Base-by-base conservation (phyloP, 768 basidiomycete genomes). In the Russula foetens region DNA sequence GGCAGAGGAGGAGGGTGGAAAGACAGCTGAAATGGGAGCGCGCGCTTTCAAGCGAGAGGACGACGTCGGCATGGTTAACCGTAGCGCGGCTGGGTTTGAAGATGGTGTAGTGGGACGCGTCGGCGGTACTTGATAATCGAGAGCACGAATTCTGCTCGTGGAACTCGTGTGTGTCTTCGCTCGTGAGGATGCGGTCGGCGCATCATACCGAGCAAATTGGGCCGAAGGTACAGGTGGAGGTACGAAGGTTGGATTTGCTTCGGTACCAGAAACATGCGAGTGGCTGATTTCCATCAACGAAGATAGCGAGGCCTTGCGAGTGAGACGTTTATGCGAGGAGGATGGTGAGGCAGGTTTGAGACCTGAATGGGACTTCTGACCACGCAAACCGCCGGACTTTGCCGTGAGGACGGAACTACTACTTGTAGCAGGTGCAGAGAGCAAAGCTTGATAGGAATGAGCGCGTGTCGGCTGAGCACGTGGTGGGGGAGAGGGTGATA, bases 21-120 rank as follows among this genome's bases (percentile, higher is more conserved):
- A 95, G 19, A 94, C 79, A 51, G 85, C 77, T n/a, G 86, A 84
- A 35, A 95, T 78, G 0, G 90, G 75, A 38, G 90, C 84, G 43
- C 93, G 81, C 3, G 83, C 75, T 75, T 89, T 92, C 29, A 85
- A 73, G 48, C 89, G 83, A 5, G 85, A 82, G 53, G 74, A 72
- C 9, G 86, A 85, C 6, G 89, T 92, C 1, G 92, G 92, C 87
- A 93, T 88, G 26, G 92, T 95, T 53, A 94, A 78, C 52, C 90
- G 84, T 54, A 90, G 78, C 21, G 88, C 90, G 12, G 80, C 81
- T 23, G 88, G 79, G 71, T 88, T 90, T 6, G 86, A 80, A 12
- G 88, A 88, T 1, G 90, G 89, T 2, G 91, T 92, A 26, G 83
- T 84, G 1, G 90, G 89, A 26, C 90, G 81, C 15, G 86, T 81